Base-by-base conservation (phyloP, 179 eudicot genomes). In the Spinacia oleracea region DNA sequence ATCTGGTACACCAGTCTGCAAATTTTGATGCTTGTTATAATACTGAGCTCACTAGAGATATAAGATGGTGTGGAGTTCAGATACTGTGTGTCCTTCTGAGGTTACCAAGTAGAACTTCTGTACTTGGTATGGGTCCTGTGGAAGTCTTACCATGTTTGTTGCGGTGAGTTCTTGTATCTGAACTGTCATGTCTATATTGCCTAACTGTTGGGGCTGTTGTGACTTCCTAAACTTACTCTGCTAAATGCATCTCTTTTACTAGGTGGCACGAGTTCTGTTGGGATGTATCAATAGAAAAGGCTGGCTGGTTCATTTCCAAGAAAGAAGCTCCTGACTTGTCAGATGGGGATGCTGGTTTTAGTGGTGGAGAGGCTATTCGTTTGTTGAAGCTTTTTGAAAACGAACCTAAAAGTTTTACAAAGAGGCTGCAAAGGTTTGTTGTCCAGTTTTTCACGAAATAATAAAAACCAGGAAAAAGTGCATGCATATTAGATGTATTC, bases 251-350 rank as follows among this genome's bases (percentile, higher is more conserved):
- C 23, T 27, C 46, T 80, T 53, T 70, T 75, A 31, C 21, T 70
- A 96, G 99, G 62, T 96, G 99, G 99, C 82, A 87, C 70, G 96
- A 92, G 81, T 94, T 88, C 78, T 88, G 90, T 84, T 89, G 84
- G 82, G 99, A 96, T 81, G 88, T 88, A 60, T 87, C 96, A 51
- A 75, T 88, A 66, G 99, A 96, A 83, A 92, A 88, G 87, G 96
- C 93, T 78, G 91, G 91, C 42, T 96, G 99, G 98, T 84, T 86
- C 75, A 56, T 81, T 21, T 72, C 62, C 79, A 83, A 68, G 46
- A 80, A 70, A 20, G 77, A 77, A 38, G 69, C 56, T 74, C 73
- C n/a, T 23, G 51, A 68, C 63, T 45, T 42, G 67, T 29, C 76
- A 68, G 79, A 82, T 35, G 86, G 77, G 73, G 72, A 65, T 68